phyloP scores from a whole-genome alignment of 192 early-diverging fungal species.

The Coemansia sp. region DNA sequence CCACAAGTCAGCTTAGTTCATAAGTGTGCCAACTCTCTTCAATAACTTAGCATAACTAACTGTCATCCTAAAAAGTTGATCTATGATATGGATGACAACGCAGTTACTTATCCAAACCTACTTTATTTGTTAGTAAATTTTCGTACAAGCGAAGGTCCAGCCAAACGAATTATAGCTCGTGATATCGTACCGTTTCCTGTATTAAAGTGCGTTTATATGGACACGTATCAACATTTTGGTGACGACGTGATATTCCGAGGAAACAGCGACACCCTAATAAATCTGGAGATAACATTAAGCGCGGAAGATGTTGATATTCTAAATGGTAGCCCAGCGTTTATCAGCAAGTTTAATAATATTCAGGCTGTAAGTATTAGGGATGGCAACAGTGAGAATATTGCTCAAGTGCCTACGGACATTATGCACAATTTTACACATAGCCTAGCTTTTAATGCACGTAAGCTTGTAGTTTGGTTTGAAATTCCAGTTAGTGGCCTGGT shows the following conservation, averaged over 20 bases:
- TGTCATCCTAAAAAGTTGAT: neutral
- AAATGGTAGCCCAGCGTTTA: too few relatives aligned
- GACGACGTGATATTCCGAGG: constrained; percentile 10
- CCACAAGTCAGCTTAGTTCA: neutral
- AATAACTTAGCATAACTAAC: neutral
- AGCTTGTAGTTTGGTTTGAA: too few relatives aligned
- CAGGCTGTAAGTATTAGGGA: too few relatives aligned
- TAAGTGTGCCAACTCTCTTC: neutral
- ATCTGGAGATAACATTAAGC: neutral
- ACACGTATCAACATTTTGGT: neutral
- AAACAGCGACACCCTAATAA: neutral
- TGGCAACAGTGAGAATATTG: too few relatives aligned
- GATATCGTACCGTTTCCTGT: neutral
- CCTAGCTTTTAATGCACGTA: too few relatives aligned
- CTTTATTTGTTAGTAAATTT: neutral
- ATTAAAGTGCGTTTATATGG: neutral
- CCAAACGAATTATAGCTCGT: neutral
- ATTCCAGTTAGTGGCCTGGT: too few relatives aligned
- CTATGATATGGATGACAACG: neutral
- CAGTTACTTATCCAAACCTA: neutral
- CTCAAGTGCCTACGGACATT: too few relatives aligned
- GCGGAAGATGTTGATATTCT: too few relatives aligned
- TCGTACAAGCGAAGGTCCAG: neutral
- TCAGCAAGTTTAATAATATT: too few relatives aligned
- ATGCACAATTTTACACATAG: too few relatives aligned